Evolutionary conservation across 371 early-diverging fungal genomes (phyloP), one percentile per base, ranked within the genome.

Genomic region (Mucor saturninus): DNA sequence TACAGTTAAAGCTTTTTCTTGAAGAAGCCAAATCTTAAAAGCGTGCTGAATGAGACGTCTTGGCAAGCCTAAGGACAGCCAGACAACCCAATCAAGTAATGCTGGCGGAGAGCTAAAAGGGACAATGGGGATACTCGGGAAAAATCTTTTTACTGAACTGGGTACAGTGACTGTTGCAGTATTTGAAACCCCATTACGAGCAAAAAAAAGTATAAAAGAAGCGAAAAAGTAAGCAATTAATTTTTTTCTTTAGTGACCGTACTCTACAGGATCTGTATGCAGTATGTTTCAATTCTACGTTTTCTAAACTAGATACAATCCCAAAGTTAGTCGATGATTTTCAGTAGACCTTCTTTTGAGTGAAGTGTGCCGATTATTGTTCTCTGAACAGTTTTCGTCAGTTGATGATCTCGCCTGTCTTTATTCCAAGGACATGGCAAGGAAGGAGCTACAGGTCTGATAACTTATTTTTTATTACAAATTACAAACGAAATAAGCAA

Each of bases 221-320:
- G 26, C 13, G n/a, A 13, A 48, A 62, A 68, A 68, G 68, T 62
- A 59, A 59, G 54, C 68, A 68, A 68, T 31, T 5, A 1, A 0
- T 6, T 56, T 69, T 69, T 71, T 72, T 75, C 75, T 65, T 78
- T 71, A 78, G 75, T 72, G 75, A 75, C 75, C 78, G 78, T 78
- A 75, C 78, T 78, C 78, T 75, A 75, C 79, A 78, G 79, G 79
- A 78, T 78, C 75, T 78, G 79, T 78, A 78, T 78, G 72, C 79
- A 78, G 79, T 78, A 78, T 71, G 73, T 75, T 60, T 69, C 79
- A 69, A 68, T 73, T 78, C 73, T 75, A 73, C 70, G 79, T 78
- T 78, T 78, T 73, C 62, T 59, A 78, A 78, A 78, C 78, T 59
- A 74, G 78, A 78, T 74, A 71, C 73, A 68, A 60, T 64, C 46